A percentile compares a stretch with the other conserved stretches of the same genome.
Evolutionary conservation across 495 filamentous ascomycete genomes (phyloP).

Genomic region (Articulospora tetracladia): DNA sequence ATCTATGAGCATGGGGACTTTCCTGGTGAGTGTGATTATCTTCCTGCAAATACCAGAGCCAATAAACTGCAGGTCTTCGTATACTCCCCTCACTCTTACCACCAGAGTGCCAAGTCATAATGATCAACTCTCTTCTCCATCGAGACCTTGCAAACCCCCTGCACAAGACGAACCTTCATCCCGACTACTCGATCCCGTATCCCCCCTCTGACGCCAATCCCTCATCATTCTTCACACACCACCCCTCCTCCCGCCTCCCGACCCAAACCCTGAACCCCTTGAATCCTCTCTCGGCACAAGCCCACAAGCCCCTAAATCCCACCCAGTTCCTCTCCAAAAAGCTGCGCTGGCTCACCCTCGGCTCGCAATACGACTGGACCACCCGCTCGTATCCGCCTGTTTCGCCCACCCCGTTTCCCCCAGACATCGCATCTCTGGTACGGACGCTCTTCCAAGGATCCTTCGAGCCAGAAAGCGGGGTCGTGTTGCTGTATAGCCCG

Average conservation of each 20-base stretch:
- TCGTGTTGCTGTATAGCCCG: slow-evolving; percentile 83
- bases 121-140: slow-evolving; percentile 70
- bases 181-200: slow-evolving; percentile 79
- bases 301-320: slow-evolving; percentile 66
- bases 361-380: slow-evolving; percentile 94
- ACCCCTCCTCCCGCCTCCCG: slow-evolving; percentile 28
- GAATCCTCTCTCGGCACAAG: slow-evolving; percentile 55
- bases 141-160: slow-evolving; percentile 69
- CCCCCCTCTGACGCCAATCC: slow-evolving; percentile 1
- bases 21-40: slow-evolving; percentile 9
- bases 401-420: slow-evolving; percentile 66
- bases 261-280: slow-evolving; percentile 54
- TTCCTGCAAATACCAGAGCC: background rate
- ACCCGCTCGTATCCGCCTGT: slow-evolving; percentile 67
- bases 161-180: slow-evolving; percentile 85
- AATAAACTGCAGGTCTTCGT: slow-evolving; percentile 53
- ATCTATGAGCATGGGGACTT: slow-evolving; percentile 26
- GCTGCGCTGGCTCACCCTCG: slow-evolving; percentile 89
- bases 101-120: slow-evolving; percentile 58
- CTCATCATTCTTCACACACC: slow-evolving; percentile 44
- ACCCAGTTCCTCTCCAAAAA: slow-evolving; percentile 67
- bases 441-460: slow-evolving; percentile 71
- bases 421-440: slow-evolving; percentile 63
- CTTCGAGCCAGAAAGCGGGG: slow-evolving; percentile 33
- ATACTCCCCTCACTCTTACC: slow-evolving; percentile 73